Evolutionary conservation across 1,139 yeast species (phyloP), one percentile per base, ranked within the genome.

Genomic region (Kodamaea anthophila): DNA sequence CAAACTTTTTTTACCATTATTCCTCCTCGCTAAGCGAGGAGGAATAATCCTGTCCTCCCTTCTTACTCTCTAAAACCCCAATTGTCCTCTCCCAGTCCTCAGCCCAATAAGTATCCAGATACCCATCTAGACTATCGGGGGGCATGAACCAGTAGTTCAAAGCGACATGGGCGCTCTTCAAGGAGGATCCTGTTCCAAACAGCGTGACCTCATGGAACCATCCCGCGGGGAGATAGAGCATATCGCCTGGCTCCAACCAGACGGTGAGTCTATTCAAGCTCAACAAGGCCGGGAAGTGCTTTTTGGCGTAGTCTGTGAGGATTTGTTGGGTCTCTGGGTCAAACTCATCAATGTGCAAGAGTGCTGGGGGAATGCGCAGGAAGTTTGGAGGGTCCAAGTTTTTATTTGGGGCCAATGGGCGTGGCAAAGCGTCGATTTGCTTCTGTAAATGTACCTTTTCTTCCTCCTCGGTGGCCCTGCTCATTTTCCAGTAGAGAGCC

Each of bases 181-280:
- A 37, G 10, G 35, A 28, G 5, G 30, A 42, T 16, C 9, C 9
- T 4, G 33, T 44, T 1, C 80, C 77, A 48, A 62, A 77, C n/a
- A 85, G 77, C 15, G 82, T 70, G 1, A 81, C 91, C 49, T 81
- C 91, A 48, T 81, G 91, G 46, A 81, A 81, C 88, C 88, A 81
- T 2, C 88, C 86, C 1, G 83, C 70, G 1, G 91, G 91, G 14
- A 81, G 50, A 43, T 73, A 81, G 19, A 81, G 51, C 78, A 77
- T 73, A 28, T 79, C 77, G 0, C 86, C 86, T 0, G 79, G 75
- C 11, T 64, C 49, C 16, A 80, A 42, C 53, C 70, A 60, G 3
- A 75, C 74, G 8, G 62, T 56, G 23, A 62, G 43, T 34, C 65
- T 57, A 15, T 59, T 56, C 3, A 74, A 56, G 2, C 54, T 39